phyloP scores from a whole-genome alignment of 2,329 filamentous ascomycete species.

The Cryoendolithus antarcticus region DNA sequence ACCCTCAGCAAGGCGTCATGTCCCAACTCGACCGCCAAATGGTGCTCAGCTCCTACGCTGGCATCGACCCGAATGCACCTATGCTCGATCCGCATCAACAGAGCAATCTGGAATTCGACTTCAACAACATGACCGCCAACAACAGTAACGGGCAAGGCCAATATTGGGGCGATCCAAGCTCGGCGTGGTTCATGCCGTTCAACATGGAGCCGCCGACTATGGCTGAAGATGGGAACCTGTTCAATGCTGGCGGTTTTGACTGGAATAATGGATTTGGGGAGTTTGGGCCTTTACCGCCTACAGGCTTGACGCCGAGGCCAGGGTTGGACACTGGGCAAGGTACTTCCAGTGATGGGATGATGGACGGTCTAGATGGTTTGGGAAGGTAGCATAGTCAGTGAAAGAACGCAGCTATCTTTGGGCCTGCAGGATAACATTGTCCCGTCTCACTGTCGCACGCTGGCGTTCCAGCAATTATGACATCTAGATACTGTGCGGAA shows the following conservation, averaged over 20 bases:
- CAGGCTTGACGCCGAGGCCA: slow-evolving; percentile 11
- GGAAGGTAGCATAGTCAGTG: too few relatives aligned
- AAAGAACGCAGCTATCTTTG: too few relatives aligned
- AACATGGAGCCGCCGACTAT: slow-evolving; percentile 63
- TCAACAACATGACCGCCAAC: slow-evolving; percentile 6
- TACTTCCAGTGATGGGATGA: not conserved
- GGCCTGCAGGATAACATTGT: too few relatives aligned
- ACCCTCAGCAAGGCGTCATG: slow-evolving; percentile 37
- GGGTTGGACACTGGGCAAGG: slow-evolving; percentile 10
- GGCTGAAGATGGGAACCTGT: slow-evolving; percentile 25
- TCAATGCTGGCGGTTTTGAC: slow-evolving; percentile 17
- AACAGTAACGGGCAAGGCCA: slow-evolving; percentile 8
- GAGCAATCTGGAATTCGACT: slow-evolving; percentile 10
- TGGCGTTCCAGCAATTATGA: too few relatives aligned
- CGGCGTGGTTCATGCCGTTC: slow-evolving; percentile 87
- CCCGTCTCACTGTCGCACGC: too few relatives aligned
- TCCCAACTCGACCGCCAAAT: slow-evolving; percentile 65
- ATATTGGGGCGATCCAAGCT: slow-evolving; percentile 32
- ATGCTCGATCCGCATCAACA: slow-evolving; percentile 17
- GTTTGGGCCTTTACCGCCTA: slow-evolving; percentile 12
- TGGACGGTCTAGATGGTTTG: too few relatives aligned
- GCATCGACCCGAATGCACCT: slow-evolving; percentile 32
- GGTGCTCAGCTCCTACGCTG: slow-evolving; percentile 59
- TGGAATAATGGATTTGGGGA: slow-evolving; percentile 18
- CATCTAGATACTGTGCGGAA: too few relatives aligned